Conservation (phyloP, 768 basidiomycete genomes). For the Suillus variegatus region DNA sequence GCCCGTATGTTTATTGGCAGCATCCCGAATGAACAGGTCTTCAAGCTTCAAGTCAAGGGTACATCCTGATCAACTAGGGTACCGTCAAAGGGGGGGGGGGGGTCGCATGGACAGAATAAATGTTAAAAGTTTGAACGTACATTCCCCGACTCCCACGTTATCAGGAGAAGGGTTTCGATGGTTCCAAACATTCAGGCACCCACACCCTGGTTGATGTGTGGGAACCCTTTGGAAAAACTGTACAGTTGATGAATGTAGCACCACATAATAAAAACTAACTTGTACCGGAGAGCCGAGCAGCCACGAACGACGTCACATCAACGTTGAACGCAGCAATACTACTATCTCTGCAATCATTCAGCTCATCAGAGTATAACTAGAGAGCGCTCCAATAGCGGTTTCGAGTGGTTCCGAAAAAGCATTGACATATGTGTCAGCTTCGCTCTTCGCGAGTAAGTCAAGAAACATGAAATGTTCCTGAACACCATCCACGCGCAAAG, state of each 20-base stretch:
- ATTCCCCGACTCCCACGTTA: slow-evolving; percentile 18
- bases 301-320: too few relatives aligned
- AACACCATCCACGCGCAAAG: neutral
- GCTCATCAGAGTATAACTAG: neutral
- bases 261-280: too few relatives aligned
- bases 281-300: too few relatives aligned
- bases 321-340: too few relatives aligned
- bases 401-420: neutral
- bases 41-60: slow-evolving; percentile 1
- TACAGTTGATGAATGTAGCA: too few relatives aligned
- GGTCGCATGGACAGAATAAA: slow-evolving; percentile 40
- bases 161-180: too few relatives aligned
- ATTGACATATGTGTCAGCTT: neutral
- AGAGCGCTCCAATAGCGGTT: neutral
- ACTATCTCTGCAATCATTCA: neutral
- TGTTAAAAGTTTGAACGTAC: slow-evolving; percentile 29
- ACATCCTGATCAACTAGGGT: slow-evolving; percentile 40
- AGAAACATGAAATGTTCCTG: neutral
- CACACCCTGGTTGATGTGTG: too few relatives aligned
- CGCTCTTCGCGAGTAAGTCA: neutral
- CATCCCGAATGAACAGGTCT: slow-evolving; percentile 8
- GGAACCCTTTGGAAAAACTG: too few relatives aligned
- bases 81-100: slow-evolving; percentile 50
- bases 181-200: too few relatives aligned
- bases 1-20: slow-evolving; percentile 9